These are phyloP conservation scores for Myxozyma kluyveri DNA, from an alignment of 805 yeast genomes.

Conservation along the genomic window DNA sequence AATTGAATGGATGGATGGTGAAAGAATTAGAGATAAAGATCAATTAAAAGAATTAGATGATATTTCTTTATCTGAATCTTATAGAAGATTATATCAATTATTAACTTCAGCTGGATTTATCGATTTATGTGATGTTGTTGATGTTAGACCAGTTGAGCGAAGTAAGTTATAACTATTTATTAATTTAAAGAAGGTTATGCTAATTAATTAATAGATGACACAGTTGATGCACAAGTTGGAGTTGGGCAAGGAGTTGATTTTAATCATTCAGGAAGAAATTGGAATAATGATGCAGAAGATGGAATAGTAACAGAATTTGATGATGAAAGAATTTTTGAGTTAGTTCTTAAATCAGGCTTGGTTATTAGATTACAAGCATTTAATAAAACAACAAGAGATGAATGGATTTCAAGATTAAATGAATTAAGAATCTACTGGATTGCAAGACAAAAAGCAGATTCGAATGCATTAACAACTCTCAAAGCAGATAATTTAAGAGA, in stretches of 20 bases:
- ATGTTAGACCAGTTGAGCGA: conserved; percentile 34
- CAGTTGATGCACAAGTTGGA: conserved; percentile 19
- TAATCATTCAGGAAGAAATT: conserved; percentile 21
- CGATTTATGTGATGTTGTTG: conserved; percentile 45
- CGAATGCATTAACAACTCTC: conserved; percentile 39
- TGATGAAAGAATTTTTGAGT: conserved; percentile 52
- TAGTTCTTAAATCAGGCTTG: conserved; percentile 49
- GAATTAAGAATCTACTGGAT: conserved; percentile 60
- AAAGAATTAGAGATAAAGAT: conserved; percentile 38
- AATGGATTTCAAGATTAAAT: conserved; percentile 61
- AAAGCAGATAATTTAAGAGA: conserved; percentile 47
- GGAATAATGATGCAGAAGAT: conserved; percentile 17
- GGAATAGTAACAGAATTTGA: conserved; percentile 21
- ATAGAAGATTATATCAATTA: conserved; percentile 57
- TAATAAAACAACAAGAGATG: conserved; percentile 47
- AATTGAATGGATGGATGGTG: conserved; percentile 55
- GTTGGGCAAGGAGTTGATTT: conserved; percentile 22
- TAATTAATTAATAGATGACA: conserved; percentile 3
- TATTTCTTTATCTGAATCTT: conserved; percentile 61
- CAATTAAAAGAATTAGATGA: conserved; percentile 53
- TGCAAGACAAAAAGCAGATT: conserved; percentile 44
- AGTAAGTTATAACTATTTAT: conserved; percentile 1
- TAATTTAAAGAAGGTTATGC: background rate
- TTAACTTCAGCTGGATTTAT: conserved; percentile 59
- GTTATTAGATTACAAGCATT: conserved; percentile 57